Evolutionary conservation across 495 filamentous ascomycete species (phyloP), one percentile per base, ranked within the genome.

Genomic region (Choiromyces venosus): DNA sequence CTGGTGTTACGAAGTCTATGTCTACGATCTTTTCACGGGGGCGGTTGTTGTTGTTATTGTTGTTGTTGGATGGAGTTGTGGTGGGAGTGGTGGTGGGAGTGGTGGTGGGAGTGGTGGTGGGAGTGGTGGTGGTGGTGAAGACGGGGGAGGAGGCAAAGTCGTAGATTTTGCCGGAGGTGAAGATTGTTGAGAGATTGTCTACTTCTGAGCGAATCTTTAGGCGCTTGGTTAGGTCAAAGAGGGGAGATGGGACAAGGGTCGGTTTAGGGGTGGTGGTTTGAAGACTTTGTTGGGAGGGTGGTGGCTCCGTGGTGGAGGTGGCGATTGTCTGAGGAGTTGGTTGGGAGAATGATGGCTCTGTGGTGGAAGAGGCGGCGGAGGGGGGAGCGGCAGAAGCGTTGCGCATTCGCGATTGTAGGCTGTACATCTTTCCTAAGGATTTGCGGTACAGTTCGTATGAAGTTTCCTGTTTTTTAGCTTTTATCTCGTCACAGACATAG

Each of bases 101-200:
- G n/a, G n/a, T n/a, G n/a, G n/a, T n/a, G n/a, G n/a, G n/a, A n/a
- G n/a, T n/a, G n/a, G n/a, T 37, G 33, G 16, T 44, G 36, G 40
- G 65, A 12, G 71, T 37, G n/a, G 35, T 33, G 71, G 75, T 37
- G 21, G n/a, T 29, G 18, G 42, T 52, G 39, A 76, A 79, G 37
- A 40, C 68, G 4, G 46, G 67, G 1, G 37, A 70, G 8, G 73
- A 19, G 4, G 81, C 66, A 52, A 82, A 82, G 25, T 76, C 37
- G 38, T 78, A 74, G 38, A 82, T 77, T 33, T 72, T 74, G 37
- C 61, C 56, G 0, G 74, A 65, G 0, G 65, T 65, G 38, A 80
- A 80, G 35, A 80, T 69, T 7, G 69, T 35, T 4, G 46, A 44
- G 5, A 80, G 69, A 5, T 37, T 33, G 5, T 56, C 9, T 19